Evolutionary conservation across 352 stramenopile species (phyloP).

Genomic region (Pythium phragmiticola): DNA sequence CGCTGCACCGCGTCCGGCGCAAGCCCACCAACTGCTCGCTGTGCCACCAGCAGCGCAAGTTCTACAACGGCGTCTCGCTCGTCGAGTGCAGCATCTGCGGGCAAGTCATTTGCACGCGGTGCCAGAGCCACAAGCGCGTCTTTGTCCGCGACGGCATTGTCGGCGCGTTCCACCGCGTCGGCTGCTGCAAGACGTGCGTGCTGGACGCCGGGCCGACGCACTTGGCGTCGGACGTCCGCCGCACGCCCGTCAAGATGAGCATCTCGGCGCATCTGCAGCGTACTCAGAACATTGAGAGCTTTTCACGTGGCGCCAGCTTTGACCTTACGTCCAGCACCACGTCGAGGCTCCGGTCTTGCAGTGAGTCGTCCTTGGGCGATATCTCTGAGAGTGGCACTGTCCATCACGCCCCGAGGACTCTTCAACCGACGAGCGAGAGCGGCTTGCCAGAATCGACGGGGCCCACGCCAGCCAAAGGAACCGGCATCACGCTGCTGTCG

Average conservation of each 20-base stretch:
- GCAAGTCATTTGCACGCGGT: conserved; percentile 46
- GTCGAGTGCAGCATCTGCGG: conserved; percentile 47
- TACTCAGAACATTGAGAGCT: background rate
- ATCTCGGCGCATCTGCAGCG: conserved; percentile 13
- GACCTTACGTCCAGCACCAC: background rate
- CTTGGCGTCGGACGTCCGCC: background rate
- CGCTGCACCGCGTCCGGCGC: conserved; percentile 19
- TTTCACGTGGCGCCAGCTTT: too few relatives aligned
- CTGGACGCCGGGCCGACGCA: conserved; percentile 24
- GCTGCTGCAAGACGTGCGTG: conserved; percentile 42
- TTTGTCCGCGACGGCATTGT: conserved; percentile 37
- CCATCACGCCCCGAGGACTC: too few relatives aligned
- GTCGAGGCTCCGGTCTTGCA: conserved; percentile 3
- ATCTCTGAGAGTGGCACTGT: background rate
- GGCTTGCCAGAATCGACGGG: too few relatives aligned
- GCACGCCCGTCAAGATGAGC: conserved; percentile 6
- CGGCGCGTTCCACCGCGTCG: conserved; percentile 30
- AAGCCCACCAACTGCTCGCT: conserved; percentile 34
- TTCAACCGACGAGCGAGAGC: too few relatives aligned
- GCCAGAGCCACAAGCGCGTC: conserved; percentile 40
- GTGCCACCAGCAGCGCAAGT: conserved; percentile 33
- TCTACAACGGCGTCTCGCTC: conserved; percentile 33
- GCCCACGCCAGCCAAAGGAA: background rate
- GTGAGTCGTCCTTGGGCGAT: conserved; percentile 7
- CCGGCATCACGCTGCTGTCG: conserved; percentile 10